Conservation (phyloP, 2,329 filamentous ascomycete species). For the Sporothrix phasma region DNA sequence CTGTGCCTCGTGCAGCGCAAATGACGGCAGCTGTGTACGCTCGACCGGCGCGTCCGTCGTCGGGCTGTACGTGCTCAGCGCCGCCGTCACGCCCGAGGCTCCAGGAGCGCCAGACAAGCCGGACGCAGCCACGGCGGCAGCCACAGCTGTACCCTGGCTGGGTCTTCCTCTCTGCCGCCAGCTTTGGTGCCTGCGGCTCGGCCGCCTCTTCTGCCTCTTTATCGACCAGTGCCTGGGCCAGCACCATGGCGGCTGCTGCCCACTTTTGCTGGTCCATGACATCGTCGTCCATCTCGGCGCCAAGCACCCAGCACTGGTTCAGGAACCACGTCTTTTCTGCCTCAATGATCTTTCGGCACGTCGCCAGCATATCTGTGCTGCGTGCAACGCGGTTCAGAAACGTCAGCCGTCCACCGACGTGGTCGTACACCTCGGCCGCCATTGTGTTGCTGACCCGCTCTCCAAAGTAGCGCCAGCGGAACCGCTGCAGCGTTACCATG, state of each 20-base stretch:
- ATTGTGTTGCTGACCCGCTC: conserved; percentile 45
- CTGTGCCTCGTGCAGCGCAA: conserved; percentile 71
- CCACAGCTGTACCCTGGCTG: neutral
- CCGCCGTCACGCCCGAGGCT: neutral
- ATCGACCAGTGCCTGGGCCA: conserved; percentile 85
- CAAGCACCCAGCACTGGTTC: conserved; percentile 66
- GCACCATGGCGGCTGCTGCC: conserved; percentile 82
- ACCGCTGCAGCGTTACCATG: conserved; percentile 64
- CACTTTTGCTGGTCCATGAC: conserved; percentile 75
- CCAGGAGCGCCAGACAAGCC: too few species aligned
- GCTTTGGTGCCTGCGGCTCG: neutral
- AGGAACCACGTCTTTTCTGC: conserved; percentile 68
- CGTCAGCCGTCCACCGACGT: conserved; percentile 77
- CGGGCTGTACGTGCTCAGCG: neutral
- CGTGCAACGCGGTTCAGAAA: conserved; percentile 90
- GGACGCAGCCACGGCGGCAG: neutral
- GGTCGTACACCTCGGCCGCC: conserved; percentile 72
- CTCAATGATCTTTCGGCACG: conserved; percentile 57
- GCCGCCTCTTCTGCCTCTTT: conserved; percentile 43
- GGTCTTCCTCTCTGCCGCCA: conserved; percentile 49
- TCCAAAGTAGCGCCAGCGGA: conserved; percentile 67
- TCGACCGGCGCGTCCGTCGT: neutral
- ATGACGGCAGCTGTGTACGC: conserved; percentile 60
- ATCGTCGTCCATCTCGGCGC: conserved; percentile 58
- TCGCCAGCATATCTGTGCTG: conserved; percentile 65